Evolutionary conservation across 805 yeast species (phyloP).

Genomic region (Monosporozyma aerobia): DNA sequence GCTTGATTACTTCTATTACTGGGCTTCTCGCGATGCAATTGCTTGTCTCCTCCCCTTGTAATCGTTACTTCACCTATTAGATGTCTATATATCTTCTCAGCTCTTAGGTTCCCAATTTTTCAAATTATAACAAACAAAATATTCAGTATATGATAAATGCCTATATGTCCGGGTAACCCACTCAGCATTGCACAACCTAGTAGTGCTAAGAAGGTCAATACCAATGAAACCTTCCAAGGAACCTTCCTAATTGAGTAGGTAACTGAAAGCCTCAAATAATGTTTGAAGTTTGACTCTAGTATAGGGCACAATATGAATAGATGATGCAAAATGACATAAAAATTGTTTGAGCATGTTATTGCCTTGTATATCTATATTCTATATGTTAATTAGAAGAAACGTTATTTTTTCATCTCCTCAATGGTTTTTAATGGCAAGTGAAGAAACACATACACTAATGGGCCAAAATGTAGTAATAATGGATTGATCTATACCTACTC

Average conservation of each 20-base stretch:
- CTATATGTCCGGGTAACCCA: not conserved
- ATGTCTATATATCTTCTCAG: not conserved
- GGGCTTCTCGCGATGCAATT: not conserved
- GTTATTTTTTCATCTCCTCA: not conserved
- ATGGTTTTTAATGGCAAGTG: not conserved
- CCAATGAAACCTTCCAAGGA: not conserved
- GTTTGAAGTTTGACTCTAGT: not conserved
- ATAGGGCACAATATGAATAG: not conserved
- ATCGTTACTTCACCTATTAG: not conserved
- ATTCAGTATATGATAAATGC: not conserved
- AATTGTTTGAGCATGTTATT: not conserved
- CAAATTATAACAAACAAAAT: not conserved
- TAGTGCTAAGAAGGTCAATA: not conserved
- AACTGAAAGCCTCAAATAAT: not conserved
- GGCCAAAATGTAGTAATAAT: not conserved
- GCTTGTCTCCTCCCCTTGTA: not conserved
- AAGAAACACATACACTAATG: not conserved
- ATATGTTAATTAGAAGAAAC: not conserved
- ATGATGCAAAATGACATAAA: not conserved
- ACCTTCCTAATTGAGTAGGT: not conserved
- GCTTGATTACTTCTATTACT: not conserved
- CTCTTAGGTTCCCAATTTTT: not conserved
- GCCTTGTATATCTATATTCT: not conserved
- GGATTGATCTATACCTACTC: not conserved
- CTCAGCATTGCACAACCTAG: not conserved